Percentiles rank a stretch among this genome's conserved stretches.
Conservation (phyloP, 2,329 filamentous ascomycete species). For the Pseudophaeomoniella oleicola region DNA sequence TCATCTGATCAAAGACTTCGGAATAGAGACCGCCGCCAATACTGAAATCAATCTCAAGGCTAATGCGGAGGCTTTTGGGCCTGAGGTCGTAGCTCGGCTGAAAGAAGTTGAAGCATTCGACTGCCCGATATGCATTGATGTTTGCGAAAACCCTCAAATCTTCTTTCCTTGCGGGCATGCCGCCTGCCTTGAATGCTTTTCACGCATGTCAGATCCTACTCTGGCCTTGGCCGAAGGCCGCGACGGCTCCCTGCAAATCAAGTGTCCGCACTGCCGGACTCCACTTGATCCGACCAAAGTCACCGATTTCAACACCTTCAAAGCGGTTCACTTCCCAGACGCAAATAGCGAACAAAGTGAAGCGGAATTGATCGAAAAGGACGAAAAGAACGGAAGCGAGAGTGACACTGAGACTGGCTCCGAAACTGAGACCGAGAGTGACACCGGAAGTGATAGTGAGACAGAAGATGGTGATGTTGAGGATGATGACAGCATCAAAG, state of each 20-base stretch:
- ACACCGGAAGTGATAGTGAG: constrained; percentile 11
- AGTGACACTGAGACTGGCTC: constrained; percentile 11
- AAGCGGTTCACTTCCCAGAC: constrained; percentile 53
- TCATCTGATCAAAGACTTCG: constrained; percentile 53
- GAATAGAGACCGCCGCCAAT: constrained; percentile 31
- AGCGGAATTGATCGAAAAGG: constrained; percentile 24
- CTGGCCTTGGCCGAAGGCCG: constrained; percentile 44
- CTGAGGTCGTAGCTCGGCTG: constrained; percentile 52
- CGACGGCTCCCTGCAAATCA: constrained; percentile 37
- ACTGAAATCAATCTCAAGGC: constrained; percentile 40
- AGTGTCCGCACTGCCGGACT: constrained; percentile 65
- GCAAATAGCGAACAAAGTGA: constrained; percentile 20
- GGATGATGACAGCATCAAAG: constrained; percentile 26
- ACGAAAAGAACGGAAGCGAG: constrained; percentile 12
- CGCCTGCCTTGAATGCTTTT: constrained; percentile 63
- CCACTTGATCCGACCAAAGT: constrained; percentile 51
- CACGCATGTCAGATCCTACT: constrained; percentile 49
- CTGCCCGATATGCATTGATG: constrained; percentile 73
- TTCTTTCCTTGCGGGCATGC: constrained; percentile 75
- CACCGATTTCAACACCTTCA: constrained; percentile 62
- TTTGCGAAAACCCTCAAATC: constrained; percentile 57
- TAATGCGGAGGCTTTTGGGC: constrained; percentile 46
- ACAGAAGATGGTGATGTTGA: constrained; percentile 16
- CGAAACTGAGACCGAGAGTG: constrained; percentile 15
- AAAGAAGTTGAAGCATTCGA: constrained; percentile 50